phyloP scores from a whole-genome alignment of 805 yeast species.

The Kuraishia molischiana region DNA sequence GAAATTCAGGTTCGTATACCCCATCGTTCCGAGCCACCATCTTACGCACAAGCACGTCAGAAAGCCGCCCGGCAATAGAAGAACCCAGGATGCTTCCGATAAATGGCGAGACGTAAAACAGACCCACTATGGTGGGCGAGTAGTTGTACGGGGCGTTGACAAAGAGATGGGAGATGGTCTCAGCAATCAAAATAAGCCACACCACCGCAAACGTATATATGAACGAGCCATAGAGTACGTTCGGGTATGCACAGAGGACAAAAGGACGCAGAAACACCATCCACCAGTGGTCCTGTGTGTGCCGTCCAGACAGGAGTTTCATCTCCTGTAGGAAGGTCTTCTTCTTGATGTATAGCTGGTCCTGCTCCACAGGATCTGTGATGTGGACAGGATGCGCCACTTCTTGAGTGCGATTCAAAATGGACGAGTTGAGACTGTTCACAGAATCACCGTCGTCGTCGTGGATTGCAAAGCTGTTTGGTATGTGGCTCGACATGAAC shows the following conservation, averaged over 20 bases:
- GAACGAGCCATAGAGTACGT: constrained; percentile 39
- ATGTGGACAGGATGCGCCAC: neutral
- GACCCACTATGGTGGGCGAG: constrained; percentile 35
- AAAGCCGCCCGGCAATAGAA: constrained; percentile 36
- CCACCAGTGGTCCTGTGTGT: constrained; percentile 41
- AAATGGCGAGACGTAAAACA: constrained; percentile 46
- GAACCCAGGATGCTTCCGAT: constrained; percentile 51
- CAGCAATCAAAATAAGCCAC: constrained; percentile 55
- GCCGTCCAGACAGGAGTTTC: constrained; percentile 37
- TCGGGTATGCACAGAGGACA: constrained; percentile 37
- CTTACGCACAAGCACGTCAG: constrained; percentile 36
- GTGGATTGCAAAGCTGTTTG: constrained; percentile 5
- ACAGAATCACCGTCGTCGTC: neutral
- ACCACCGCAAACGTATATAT: constrained; percentile 49
- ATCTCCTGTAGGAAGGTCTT: constrained; percentile 23
- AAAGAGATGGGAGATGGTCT: constrained; percentile 42
- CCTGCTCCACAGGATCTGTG: neutral
- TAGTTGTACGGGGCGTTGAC: constrained; percentile 32
- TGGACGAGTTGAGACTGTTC: constrained; percentile 3
- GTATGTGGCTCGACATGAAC: constrained; percentile 2
- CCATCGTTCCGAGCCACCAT: constrained; percentile 39
- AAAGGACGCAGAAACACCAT: constrained; percentile 47
- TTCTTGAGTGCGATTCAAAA: neutral
- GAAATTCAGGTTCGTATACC: constrained; percentile 53
- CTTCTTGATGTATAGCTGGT: neutral